Percentiles rank a stretch among this genome's conserved stretches.
Conservation (phyloP, 441 rosid species). For the Adansonia gregorii region DNA sequence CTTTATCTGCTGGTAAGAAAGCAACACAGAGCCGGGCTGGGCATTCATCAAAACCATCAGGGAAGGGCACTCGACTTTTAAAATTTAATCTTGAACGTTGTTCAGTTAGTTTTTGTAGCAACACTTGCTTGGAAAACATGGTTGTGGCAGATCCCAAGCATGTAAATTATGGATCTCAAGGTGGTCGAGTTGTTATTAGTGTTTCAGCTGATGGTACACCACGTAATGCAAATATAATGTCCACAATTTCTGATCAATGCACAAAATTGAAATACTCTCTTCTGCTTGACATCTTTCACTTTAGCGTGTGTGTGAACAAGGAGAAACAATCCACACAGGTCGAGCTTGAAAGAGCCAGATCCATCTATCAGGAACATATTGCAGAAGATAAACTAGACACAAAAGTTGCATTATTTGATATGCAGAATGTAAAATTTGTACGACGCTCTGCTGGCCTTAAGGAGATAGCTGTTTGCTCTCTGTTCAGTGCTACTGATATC, state of each 20-base stretch:
- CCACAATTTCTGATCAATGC: slow-evolving; percentile 62
- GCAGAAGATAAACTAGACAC: slow-evolving; percentile 67
- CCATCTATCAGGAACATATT: slow-evolving; percentile 78
- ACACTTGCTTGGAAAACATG: slow-evolving; percentile 69
- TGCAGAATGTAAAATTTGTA: slow-evolving; percentile 91
- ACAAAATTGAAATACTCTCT: slow-evolving; percentile 74
- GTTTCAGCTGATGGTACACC: slow-evolving; percentile 79
- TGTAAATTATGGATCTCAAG: slow-evolving; percentile 99
- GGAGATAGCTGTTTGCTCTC: slow-evolving; percentile 88
- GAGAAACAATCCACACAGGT: slow-evolving; percentile 89
- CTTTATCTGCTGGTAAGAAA: slow-evolving; percentile 61
- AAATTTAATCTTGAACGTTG: slow-evolving; percentile 83
- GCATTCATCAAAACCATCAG: slow-evolving; percentile 65
- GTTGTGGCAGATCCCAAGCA: slow-evolving; percentile 90
- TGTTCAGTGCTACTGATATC: slow-evolving; percentile 94
- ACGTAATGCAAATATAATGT: slow-evolving; percentile 73
- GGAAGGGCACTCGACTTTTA: slow-evolving; percentile 80
- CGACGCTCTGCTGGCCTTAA: slow-evolving; percentile 88
- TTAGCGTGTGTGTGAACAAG: slow-evolving; percentile 76
- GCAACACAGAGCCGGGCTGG: slow-evolving; percentile 51
- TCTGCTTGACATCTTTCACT: slow-evolving; percentile 79
- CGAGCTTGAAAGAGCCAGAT: slow-evolving; percentile 89
- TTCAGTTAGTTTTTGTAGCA: slow-evolving; percentile 72
- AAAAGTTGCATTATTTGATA: slow-evolving; percentile 71
- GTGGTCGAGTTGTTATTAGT: slow-evolving; percentile 76